phyloP scores from a whole-genome alignment of 208 protist species.

The Trypanosoma mega region DNA sequence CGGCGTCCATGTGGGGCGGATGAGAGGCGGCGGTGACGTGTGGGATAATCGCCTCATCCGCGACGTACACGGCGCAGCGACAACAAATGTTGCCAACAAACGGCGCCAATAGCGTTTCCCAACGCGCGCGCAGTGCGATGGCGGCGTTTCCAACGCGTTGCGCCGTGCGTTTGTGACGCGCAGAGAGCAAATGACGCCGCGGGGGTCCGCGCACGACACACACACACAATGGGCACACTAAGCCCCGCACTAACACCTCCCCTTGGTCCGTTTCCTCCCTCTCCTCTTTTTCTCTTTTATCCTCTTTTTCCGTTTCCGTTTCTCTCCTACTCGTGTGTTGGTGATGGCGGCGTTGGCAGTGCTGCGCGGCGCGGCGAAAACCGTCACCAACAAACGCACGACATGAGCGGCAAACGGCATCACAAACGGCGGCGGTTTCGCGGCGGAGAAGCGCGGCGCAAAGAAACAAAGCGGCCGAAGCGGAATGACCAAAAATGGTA shows the following conservation, averaged over 20 bases:
- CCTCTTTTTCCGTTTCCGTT: too few species aligned
- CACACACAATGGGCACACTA: conserved; percentile 13
- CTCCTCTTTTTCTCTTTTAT: too few species aligned
- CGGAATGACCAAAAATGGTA: background rate
- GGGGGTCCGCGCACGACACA: conserved; percentile 10
- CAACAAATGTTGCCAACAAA: conserved; percentile 18
- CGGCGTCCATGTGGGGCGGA: too few species aligned
- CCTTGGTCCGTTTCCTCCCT: background rate
- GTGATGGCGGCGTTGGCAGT: conserved; percentile 2
- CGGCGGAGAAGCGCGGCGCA: conserved; percentile 5
- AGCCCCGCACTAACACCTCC: background rate
- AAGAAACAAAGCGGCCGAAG: conserved; percentile 11
- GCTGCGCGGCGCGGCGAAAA: conserved; percentile 13
- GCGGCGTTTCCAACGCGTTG: background rate
- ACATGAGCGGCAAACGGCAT: conserved; percentile 1
- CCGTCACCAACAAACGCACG: background rate
- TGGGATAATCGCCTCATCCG: conserved; percentile 4
- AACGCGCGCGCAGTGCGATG: background rate
- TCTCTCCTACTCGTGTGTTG: too few species aligned
- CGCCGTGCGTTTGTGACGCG: conserved; percentile 12
- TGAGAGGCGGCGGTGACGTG: conserved; percentile 8
- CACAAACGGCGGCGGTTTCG: background rate
- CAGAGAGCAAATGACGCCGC: conserved; percentile 10
- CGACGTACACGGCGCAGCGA: conserved; percentile 14
- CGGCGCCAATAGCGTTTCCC: conserved; percentile 1